phyloP scores from a whole-genome alignment of 768 basidiomycete species.

The Tubosaeta sp. region DNA sequence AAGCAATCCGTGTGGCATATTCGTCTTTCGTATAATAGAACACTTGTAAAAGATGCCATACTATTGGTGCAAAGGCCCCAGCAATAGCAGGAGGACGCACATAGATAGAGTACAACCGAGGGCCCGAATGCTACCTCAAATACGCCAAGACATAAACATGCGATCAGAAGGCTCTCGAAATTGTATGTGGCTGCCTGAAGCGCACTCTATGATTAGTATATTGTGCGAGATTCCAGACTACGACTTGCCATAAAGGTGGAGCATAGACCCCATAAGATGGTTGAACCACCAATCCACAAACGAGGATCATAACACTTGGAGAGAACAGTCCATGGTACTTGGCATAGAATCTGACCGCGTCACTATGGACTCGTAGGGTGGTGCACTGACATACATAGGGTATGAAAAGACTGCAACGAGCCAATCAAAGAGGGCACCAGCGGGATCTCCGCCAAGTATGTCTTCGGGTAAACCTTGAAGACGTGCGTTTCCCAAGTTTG shows the following conservation, averaged over 20 bases:
- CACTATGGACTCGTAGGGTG: not conserved
- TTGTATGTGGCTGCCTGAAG: constrained; percentile 23
- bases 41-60: constrained; percentile 23
- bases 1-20: constrained; percentile 43
- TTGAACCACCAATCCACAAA: constrained; percentile 65
- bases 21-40: constrained; percentile 48
- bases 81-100: constrained; percentile 7
- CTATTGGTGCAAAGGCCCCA: constrained; percentile 14
- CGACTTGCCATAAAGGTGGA: constrained; percentile 63
- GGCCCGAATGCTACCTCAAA: constrained; percentile 35
- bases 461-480: constrained; percentile 67
- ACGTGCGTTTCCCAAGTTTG: constrained; percentile 76
- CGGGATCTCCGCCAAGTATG: constrained; percentile 61
- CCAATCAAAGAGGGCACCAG: constrained; percentile 73
- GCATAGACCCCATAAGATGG: constrained; percentile 68
- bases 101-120: constrained; percentile 31
- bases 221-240: not conserved
- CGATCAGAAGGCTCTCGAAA: constrained; percentile 28
- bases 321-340: constrained; percentile 62
- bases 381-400: constrained; percentile 52
- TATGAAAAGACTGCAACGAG: constrained; percentile 74
- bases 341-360: constrained; percentile 54
- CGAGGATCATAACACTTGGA: constrained; percentile 70
- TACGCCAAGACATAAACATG: constrained; percentile 29
- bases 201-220: not conserved